Conservation (phyloP, 495 filamentous ascomycete genomes). For the Xylaria telfairii region DNA sequence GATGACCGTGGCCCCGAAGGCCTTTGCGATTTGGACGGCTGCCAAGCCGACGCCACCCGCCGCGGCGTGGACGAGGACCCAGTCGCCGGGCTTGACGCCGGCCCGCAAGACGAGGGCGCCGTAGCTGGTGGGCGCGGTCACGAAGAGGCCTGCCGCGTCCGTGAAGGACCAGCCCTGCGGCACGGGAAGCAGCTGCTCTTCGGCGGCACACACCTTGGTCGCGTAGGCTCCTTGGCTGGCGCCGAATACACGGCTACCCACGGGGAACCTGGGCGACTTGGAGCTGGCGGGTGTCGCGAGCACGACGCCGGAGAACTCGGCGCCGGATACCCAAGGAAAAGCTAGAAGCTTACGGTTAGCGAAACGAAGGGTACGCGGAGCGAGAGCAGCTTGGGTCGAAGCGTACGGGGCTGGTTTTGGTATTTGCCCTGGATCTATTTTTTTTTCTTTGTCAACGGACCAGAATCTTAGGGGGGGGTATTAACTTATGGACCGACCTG, state of each 20-base stretch:
- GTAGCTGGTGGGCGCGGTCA: slow-evolving; percentile 91
- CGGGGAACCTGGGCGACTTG: slow-evolving; percentile 62
- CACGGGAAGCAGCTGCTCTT: slow-evolving; percentile 71
- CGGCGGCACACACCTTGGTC: slow-evolving; percentile 70
- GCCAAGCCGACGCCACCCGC: slow-evolving; percentile 92
- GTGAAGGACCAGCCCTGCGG: slow-evolving; percentile 81
- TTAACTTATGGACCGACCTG: no score
- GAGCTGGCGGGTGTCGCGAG: slow-evolving; percentile 63
- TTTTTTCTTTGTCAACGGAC: no score
- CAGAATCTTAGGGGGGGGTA: no score
- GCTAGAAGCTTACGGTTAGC: slow-evolving; percentile 36
- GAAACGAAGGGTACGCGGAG: neutral
- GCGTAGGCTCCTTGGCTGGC: slow-evolving; percentile 87
- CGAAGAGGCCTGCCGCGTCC: slow-evolving; percentile 87
- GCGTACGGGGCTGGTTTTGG: slow-evolving; percentile 64
- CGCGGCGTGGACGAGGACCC: slow-evolving; percentile 89
- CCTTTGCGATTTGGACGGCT: slow-evolving; percentile 92
- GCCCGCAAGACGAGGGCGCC: slow-evolving; percentile 82
- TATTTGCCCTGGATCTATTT: slow-evolving; percentile 82
- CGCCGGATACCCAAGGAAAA: slow-evolving; percentile 86
- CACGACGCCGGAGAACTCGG: slow-evolving; percentile 84
- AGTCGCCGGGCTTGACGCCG: slow-evolving; percentile 77
- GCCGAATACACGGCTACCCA: slow-evolving; percentile 86
- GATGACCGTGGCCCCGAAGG: slow-evolving; percentile 85
- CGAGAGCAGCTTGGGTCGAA: neutral